A percentile compares a stretch with the other conserved stretches of the same genome.
Evolutionary conservation across 805 yeast genomes (phyloP).

Genomic region (Wickerhamiella domercqiae): DNA sequence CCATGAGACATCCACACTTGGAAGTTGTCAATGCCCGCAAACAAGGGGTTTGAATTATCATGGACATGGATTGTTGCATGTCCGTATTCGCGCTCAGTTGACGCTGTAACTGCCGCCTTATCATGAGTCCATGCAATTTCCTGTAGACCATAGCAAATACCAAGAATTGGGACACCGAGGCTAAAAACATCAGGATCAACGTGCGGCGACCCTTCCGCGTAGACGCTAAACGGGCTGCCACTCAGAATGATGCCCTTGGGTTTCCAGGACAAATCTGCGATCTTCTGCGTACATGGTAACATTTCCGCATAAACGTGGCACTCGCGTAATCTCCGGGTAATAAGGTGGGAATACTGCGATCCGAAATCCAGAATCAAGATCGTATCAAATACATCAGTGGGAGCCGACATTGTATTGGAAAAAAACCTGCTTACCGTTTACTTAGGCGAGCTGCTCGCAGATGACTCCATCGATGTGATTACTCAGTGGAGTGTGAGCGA

Average conservation of each 20-base stretch:
- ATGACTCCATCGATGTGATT: too few species aligned
- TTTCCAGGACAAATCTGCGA: slow-evolving; percentile 77
- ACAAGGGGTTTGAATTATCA: slow-evolving; percentile 53
- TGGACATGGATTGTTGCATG: slow-evolving; percentile 77
- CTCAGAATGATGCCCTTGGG: slow-evolving; percentile 94
- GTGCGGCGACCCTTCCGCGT: slow-evolving; percentile 90
- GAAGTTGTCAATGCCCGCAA: slow-evolving; percentile 80
- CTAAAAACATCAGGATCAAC: slow-evolving; percentile 90
- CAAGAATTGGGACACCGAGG: slow-evolving; percentile 83
- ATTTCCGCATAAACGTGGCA: slow-evolving; percentile 97
- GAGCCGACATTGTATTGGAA: slow-evolving; percentile 10
- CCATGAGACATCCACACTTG: slow-evolving; percentile 99
- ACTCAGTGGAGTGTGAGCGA: background rate
- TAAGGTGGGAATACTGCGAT: slow-evolving; percentile 92
- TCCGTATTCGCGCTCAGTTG: slow-evolving; percentile 96
- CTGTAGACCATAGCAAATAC: slow-evolving; percentile 99
- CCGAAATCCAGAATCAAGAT: slow-evolving; percentile 95
- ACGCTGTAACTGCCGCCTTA: slow-evolving; percentile 75
- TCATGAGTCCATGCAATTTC: slow-evolving; percentile 90
- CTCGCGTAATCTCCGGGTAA: slow-evolving; percentile 94
- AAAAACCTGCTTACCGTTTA: too few species aligned
- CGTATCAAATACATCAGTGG: slow-evolving; percentile 80
- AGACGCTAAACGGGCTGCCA: slow-evolving; percentile 97
- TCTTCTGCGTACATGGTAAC: slow-evolving; percentile 98
- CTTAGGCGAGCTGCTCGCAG: too few species aligned